These are phyloP conservation scores for Lupinus albus DNA, from an alignment of 306 rosid genomes.

Conservation along the genomic window DNA sequence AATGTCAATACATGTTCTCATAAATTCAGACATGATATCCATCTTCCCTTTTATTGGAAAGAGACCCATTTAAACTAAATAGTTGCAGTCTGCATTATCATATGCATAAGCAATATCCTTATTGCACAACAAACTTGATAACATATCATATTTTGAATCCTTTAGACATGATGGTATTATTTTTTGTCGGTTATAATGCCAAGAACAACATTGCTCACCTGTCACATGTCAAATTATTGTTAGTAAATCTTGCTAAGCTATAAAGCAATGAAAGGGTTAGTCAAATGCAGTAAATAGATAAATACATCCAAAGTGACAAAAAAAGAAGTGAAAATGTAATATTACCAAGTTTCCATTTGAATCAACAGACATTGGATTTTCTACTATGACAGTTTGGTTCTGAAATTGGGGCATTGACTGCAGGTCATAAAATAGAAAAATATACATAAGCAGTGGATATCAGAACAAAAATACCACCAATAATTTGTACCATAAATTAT, in stretches of 20 bases:
- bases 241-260: constrained; percentile 22
- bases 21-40: constrained; percentile 38
- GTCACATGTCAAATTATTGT: constrained; percentile 41
- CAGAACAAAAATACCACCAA: constrained; percentile 21
- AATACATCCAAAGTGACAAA: neutral
- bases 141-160: constrained; percentile 37
- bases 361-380: constrained; percentile 94
- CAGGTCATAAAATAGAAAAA: constrained; percentile 35
- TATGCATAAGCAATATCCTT: constrained; percentile 43
- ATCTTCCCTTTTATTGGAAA: constrained; percentile 30
- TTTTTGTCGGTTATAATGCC: constrained; percentile 91
- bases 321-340: constrained; percentile 33
- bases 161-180: constrained; percentile 39
- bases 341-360: constrained; percentile 93
- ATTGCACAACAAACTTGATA: constrained; percentile 31
- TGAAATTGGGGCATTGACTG: constrained; percentile 67
- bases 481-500: constrained; percentile 7
- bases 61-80: constrained; percentile 30
- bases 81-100: constrained; percentile 38
- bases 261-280: constrained; percentile 1
- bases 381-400: constrained; percentile 92
- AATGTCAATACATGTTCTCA: constrained; percentile 25
- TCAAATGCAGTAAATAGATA: constrained; percentile 20
- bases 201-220: constrained; percentile 98
- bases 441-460: constrained; percentile 9